Evolutionary conservation across 1,284 basidiomycete genomes (phyloP).

Genomic region (Schizophyllum amplum): DNA sequence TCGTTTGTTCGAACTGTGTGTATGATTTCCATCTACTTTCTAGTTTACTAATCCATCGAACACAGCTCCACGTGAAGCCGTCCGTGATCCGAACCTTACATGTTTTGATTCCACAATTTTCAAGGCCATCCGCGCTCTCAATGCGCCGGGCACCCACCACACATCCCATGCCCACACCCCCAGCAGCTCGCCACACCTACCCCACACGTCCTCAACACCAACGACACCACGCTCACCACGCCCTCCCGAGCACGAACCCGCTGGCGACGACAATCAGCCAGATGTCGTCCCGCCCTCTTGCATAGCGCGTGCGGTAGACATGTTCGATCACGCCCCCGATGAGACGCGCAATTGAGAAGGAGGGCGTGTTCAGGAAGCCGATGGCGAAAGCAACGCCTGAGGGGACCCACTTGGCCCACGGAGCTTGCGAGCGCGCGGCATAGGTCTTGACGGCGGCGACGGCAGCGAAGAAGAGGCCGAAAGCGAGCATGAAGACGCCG

Average conservation of each 20-base stretch:
- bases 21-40: too few species aligned
- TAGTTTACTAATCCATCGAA: too few species aligned
- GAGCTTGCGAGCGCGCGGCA: constrained; percentile 34
- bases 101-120: too few species aligned
- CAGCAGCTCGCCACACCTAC: constrained; percentile 75
- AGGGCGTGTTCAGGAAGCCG: constrained; percentile 92
- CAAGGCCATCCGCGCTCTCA: too few species aligned
- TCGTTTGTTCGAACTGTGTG: too few species aligned
- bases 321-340: constrained; percentile 83
- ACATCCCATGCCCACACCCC: constrained; percentile 72
- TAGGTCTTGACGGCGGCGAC: constrained; percentile 65
- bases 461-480: constrained; percentile 63
- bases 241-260: constrained; percentile 94
- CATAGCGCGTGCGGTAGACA: constrained; percentile 46
- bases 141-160: constrained; percentile 50
- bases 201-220: constrained; percentile 70
- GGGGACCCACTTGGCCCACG: constrained; percentile 70
- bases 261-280: constrained; percentile 84
- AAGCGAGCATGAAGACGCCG: constrained; percentile 74
- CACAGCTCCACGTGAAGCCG: too few species aligned
- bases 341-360: constrained; percentile 87
- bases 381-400: constrained; percentile 87
- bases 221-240: constrained; percentile 75
- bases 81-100: too few species aligned
- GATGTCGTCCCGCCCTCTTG: constrained; percentile 50